Percentiles rank a stretch among this genome's conserved stretches.
Conservation (phyloP, 1,284 basidiomycete genomes). For the Ceratobasidium theobromae region DNA sequence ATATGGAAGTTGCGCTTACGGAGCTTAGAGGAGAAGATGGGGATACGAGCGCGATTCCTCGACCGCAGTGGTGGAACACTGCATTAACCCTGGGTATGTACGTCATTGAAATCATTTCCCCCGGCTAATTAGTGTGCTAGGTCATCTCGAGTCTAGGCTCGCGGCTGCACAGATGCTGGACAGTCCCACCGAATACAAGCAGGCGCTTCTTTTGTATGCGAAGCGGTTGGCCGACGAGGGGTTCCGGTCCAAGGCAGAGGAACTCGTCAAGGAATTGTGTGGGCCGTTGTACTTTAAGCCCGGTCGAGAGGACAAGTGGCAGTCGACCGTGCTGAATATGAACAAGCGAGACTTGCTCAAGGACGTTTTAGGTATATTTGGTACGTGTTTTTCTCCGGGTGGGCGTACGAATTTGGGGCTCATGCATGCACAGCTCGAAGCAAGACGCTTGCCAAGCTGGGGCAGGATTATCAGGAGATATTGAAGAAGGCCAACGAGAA, state of each 20-base stretch:
- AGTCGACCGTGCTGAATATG: conserved; percentile 64
- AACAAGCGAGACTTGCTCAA: conserved; percentile 76
- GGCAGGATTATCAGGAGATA: conserved; percentile 74
- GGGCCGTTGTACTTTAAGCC: conserved; percentile 78
- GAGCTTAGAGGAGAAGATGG: conserved; percentile 36
- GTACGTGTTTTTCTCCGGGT: conserved; percentile 46
- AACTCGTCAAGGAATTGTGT: conserved; percentile 81
- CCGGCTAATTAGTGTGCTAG: conserved; percentile 39
- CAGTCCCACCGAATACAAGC: conserved; percentile 80
- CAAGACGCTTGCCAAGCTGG: conserved; percentile 69
- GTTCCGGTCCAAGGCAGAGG: conserved; percentile 81
- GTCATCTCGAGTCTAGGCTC: conserved; percentile 80
- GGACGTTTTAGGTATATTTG: conserved; percentile 75
- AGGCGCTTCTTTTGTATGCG: conserved; percentile 72
- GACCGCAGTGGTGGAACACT: conserved; percentile 71
- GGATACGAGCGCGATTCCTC: conserved; percentile 26
- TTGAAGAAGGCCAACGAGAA: conserved; percentile 48
- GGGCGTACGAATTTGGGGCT: background rate
- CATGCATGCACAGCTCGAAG: conserved; percentile 55
- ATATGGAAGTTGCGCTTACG: conserved; percentile 40
- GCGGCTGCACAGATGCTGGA: conserved; percentile 70
- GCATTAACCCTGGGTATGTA: conserved; percentile 62
- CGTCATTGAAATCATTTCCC: background rate
- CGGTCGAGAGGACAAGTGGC: conserved; percentile 60
- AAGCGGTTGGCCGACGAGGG: conserved; percentile 84